Base-by-base conservation (phyloP, 352 stramenopile species). In the Phytophthora fragariae region DNA sequence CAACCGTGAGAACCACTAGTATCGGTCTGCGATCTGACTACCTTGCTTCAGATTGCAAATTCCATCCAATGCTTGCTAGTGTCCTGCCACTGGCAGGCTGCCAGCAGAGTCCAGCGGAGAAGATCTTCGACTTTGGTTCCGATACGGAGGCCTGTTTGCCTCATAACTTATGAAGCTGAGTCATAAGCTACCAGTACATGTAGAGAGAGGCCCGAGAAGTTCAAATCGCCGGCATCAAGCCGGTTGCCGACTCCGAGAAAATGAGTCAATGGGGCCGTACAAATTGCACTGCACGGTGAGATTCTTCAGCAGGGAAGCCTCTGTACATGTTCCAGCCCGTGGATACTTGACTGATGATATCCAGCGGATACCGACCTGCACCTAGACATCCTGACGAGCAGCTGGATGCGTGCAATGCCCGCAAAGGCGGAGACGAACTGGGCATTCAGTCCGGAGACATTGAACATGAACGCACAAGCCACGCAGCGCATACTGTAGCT, bases 201-300 rank as follows among this genome's bases (percentile, higher is more conserved):
- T 31, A 31, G 29, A 31, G 10, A 49, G 12, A 33, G 19, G 19
- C 4, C 33, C 29, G 41, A 46, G 31, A 11, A 57, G 53, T 31
- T 7, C 68, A 75, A 75, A 75, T 75, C 35, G 39, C 35, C 27
- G 17, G 39, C 39, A 47, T 47, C 39, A 47, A 47, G 14, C 39
- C 39, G 24, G 44, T 57, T 50, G 21, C 41, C 50, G 17, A 46
- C 52, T 46, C 56, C 5, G 10, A n/a, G 19, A 12, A 37, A 72
- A 66, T 72, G 49, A 72, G 65, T 72, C 65, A 72, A 57, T 46
- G 49, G 15, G 4, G 6, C 12, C 39, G 39, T 31, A 21, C n/a
- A 31, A 8, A 46, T 46, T 11, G 27, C 27, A 31, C 39, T 47
- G 39, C 39, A n/a, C 39, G 15, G 12, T 47, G 39, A 3, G 39